These are phyloP conservation scores for Juglanconis oblonga DNA, from an alignment of 2,329 filamentous ascomycete genomes.

Conservation along the genomic window DNA sequence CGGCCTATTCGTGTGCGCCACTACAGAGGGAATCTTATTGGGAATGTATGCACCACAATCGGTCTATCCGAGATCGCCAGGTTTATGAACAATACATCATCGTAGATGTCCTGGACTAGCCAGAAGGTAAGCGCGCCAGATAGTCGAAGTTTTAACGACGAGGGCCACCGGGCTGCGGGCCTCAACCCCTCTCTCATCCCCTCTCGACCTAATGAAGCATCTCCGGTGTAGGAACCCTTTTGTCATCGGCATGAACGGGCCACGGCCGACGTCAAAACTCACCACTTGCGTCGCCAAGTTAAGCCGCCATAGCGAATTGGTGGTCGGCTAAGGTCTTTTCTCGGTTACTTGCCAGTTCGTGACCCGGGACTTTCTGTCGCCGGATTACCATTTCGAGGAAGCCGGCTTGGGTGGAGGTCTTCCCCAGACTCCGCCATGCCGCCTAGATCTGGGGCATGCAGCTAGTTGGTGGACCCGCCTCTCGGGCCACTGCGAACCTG, in stretches of 20 bases:
- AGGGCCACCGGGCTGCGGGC: neutral
- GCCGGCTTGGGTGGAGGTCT: neutral
- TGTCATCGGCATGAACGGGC: neutral
- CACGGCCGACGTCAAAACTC: neutral
- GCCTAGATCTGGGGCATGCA: neutral
- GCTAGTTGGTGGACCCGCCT: neutral
- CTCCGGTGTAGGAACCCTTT: neutral
- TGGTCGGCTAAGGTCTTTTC: neutral
- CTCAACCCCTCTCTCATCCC: neutral
- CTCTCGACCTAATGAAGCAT: neutral
- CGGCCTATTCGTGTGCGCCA: neutral
- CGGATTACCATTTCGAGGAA: neutral
- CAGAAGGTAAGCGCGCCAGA: neutral
- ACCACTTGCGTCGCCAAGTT: neutral
- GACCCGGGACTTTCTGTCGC: neutral
- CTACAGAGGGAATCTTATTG: neutral
- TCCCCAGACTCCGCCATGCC: slow-evolving; percentile 1
- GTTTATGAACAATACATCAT: neutral
- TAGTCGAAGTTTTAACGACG: neutral
- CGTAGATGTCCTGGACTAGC: neutral
- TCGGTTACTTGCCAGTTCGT: neutral
- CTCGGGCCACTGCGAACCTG: neutral
- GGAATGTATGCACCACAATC: neutral
- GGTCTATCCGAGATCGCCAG: neutral
- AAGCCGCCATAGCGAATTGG: neutral